Percentiles rank a stretch among this genome's conserved stretches.
phyloP scores from a whole-genome alignment of 352 stramenopile species.

The Pythium rishiriense region DNA sequence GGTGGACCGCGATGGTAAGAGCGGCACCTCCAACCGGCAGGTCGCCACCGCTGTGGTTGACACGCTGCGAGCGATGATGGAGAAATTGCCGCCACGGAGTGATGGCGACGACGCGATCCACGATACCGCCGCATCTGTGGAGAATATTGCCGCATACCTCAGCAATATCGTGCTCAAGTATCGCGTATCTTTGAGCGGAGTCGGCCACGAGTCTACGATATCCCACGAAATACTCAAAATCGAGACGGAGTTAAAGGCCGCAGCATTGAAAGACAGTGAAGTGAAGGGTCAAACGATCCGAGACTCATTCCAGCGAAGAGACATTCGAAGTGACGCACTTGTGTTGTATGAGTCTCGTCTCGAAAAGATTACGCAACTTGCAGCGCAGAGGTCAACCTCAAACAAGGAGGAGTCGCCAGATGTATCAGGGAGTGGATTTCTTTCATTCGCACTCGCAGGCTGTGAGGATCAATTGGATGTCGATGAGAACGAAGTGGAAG shows the following conservation, averaged over 20 bases:
- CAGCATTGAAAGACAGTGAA: slow-evolving; percentile 45
- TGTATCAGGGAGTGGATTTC: not conserved
- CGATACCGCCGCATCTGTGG: slow-evolving; percentile 19
- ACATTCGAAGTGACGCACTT: slow-evolving; percentile 73
- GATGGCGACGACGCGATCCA: slow-evolving; percentile 6
- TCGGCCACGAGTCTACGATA: slow-evolving; percentile 39
- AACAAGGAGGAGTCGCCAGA: not conserved
- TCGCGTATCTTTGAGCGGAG: slow-evolving; percentile 46
- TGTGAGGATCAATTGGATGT: slow-evolving; percentile 5
- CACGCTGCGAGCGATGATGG: slow-evolving; percentile 39
- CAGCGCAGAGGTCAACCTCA: not conserved
- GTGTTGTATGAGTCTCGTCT: slow-evolving; percentile 48
- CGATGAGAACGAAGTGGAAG: slow-evolving; percentile 15
- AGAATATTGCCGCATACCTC: slow-evolving; percentile 44
- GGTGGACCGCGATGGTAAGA: slow-evolving; percentile 36
- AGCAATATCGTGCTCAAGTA: slow-evolving; percentile 55
- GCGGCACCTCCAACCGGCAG: slow-evolving; percentile 30
- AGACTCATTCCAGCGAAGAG: slow-evolving; percentile 73
- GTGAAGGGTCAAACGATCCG: slow-evolving; percentile 73
- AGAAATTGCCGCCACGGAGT: slow-evolving; percentile 16
- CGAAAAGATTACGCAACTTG: slow-evolving; percentile 10
- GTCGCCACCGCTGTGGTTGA: slow-evolving; percentile 49
- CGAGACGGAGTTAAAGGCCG: slow-evolving; percentile 45
- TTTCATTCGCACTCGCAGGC: not conserved
- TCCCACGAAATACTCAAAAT: slow-evolving; percentile 54